These are phyloP conservation scores for Orbilia blumenaviensis DNA, from an alignment of 2,329 filamentous ascomycete species.

Conservation along the genomic window DNA sequence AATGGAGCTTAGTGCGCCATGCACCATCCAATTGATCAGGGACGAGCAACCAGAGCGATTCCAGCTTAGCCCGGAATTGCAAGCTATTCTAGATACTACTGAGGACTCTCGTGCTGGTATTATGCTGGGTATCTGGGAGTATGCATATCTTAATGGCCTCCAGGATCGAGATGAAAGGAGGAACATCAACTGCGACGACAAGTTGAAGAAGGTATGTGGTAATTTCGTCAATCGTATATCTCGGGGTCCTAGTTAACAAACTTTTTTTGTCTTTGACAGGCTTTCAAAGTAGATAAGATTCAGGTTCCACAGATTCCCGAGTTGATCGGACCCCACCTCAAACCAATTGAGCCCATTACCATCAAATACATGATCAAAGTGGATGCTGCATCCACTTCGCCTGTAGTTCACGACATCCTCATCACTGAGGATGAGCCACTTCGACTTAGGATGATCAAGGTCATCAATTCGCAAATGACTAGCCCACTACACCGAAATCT, in stretches of 20 bases:
- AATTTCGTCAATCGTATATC: neutral
- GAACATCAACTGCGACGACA: constrained; percentile 87
- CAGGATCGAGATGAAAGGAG: constrained; percentile 96
- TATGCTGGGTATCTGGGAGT: constrained; percentile 93
- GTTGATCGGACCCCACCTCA: constrained; percentile 79
- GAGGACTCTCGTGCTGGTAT: constrained; percentile 89
- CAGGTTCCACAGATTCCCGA: constrained; percentile 87
- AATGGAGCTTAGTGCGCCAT: constrained; percentile 90
- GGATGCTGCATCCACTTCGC: constrained; percentile 81
- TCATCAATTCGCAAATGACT: constrained; percentile 76
- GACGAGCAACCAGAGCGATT: constrained; percentile 89
- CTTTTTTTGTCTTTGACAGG: constrained; percentile 63
- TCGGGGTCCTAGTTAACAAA: neutral
- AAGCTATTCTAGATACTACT: constrained; percentile 83
- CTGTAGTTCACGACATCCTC: constrained; percentile 89
- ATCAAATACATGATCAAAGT: constrained; percentile 93
- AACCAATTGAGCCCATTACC: constrained; percentile 79
- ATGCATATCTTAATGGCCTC: constrained; percentile 82
- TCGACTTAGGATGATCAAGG: constrained; percentile 71
- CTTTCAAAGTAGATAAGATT: constrained; percentile 78
- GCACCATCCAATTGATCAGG: constrained; percentile 83
- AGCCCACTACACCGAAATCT: constrained; percentile 79
- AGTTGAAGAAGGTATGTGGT: constrained; percentile 74
- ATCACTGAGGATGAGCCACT: constrained; percentile 86
- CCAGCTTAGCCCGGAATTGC: constrained; percentile 78